Evolutionary conservation across 768 basidiomycete genomes (phyloP).

Genomic region (Mycena epipterygia): DNA sequence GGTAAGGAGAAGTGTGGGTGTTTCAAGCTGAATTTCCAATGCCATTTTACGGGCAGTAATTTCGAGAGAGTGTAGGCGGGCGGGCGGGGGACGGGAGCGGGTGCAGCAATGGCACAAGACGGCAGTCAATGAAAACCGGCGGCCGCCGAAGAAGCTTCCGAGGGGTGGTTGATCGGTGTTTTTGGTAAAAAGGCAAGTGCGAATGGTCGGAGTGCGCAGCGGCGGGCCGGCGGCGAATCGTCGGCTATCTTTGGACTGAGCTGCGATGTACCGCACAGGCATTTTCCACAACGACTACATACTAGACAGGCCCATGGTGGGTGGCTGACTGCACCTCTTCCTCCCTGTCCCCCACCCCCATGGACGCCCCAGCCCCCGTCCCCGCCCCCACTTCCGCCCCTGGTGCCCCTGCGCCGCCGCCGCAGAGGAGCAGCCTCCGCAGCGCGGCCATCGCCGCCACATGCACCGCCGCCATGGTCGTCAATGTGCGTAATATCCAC

Average conservation of each 20-base stretch:
- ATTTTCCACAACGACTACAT: no score
- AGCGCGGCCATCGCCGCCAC: conserved; percentile 49
- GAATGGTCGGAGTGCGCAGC: not conserved
- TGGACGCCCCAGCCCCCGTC: not conserved
- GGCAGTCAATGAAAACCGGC: no score
- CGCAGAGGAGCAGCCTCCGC: conserved; percentile 36
- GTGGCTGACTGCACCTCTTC: not conserved
- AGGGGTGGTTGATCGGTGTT: not conserved
- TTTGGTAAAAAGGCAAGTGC: not conserved
- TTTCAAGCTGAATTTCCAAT: no score
- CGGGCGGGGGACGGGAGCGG: no score
- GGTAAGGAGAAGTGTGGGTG: no score
- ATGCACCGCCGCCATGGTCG: conserved; percentile 56
- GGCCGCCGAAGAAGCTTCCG: no score
- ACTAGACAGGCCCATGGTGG: not conserved
- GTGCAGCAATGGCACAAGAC: no score
- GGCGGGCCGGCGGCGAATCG: not conserved
- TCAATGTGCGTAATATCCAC: conserved; percentile 44
- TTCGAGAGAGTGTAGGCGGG: no score
- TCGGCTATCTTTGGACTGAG: conserved; percentile 20
- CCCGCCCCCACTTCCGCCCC: no score
- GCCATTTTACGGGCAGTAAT: no score
- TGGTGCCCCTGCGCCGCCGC: no score
- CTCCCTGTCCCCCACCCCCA: not conserved
- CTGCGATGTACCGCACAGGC: conserved; percentile 30